Conservation (phyloP, 345 rosid species). For the Pseudoturritis turrita region DNA sequence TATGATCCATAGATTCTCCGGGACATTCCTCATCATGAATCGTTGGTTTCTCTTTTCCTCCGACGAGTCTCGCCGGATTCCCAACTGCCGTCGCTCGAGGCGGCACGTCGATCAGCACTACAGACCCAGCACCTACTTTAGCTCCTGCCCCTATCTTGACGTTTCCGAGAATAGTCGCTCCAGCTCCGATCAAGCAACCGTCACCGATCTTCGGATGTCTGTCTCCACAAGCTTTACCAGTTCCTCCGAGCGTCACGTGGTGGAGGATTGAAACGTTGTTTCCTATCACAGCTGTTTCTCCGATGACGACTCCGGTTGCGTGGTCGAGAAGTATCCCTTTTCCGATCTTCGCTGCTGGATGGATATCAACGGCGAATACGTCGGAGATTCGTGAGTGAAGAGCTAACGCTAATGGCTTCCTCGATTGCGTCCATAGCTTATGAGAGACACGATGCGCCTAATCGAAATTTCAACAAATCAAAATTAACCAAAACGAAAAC, state of each 20-base stretch:
- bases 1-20: slow-evolving; percentile 97
- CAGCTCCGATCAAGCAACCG: slow-evolving; percentile 91
- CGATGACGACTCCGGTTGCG: slow-evolving; percentile 87
- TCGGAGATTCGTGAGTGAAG: slow-evolving; percentile 90
- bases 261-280: slow-evolving; percentile 92
- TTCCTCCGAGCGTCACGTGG: slow-evolving; percentile 93
- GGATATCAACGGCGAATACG: slow-evolving; percentile 90
- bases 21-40: slow-evolving; percentile 63
- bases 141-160: slow-evolving; percentile 85
- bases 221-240: slow-evolving; percentile 73
- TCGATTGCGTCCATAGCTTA: slow-evolving; percentile 70
- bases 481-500: background rate
- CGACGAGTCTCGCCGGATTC: slow-evolving; percentile 90
- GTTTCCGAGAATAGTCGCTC: slow-evolving; percentile 86
- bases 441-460: slow-evolving; percentile 94
- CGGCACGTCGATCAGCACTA: slow-evolving; percentile 77
- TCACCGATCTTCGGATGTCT: slow-evolving; percentile 95
- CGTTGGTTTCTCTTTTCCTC: slow-evolving; percentile 73
- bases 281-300: slow-evolving; percentile 89
- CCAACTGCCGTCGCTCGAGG: slow-evolving; percentile 82
- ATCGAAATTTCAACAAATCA: background rate
- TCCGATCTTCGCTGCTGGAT: slow-evolving; percentile 90
- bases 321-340: slow-evolving; percentile 89
- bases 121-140: slow-evolving; percentile 91
- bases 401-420: slow-evolving; percentile 84